Evolutionary conservation across 768 basidiomycete genomes (phyloP), one percentile per base, ranked within the genome.

Genomic region (Leucocoprinus leucothites): DNA sequence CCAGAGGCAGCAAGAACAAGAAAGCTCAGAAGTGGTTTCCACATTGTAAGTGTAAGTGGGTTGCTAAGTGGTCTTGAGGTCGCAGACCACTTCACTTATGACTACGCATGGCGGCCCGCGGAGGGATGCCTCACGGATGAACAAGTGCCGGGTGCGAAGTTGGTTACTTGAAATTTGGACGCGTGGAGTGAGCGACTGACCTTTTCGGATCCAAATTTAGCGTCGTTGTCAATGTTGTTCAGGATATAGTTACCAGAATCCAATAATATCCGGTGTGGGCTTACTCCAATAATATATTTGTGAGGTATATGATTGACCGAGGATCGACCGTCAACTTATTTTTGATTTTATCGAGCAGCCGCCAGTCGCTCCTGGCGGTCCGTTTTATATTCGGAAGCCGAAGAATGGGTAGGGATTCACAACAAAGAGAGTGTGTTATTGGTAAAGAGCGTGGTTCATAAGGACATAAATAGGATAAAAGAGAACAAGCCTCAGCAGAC

Each of bases 11-110:
- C 54, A 7, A 56, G 46, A 3, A 49, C 13, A 26, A 56, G 13
- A 43, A 56, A 47, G 13, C 54, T n/a, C 3, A 48, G 19, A 24
- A 56, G 28, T 34, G 46, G 28, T 28, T 42, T 48, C 54, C 48
- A 36, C 31, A 49, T 48, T 19, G 28, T 53, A n/a, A n/a, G 9
- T 18, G 53, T 47, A 24, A 40, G 14, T 43, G 16, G 13, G 46
- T 42, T 26, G 48, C 26, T 25, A 19, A 22, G 11, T 1, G 14
- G 24, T 13, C 16, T 43, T 7, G 8, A 41, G 25, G 14, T 25
- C 44, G 8, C 3, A 28, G n/a, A 14, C 9, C n/a, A n/a, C 24
- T 24, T 4, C 36, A 2, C 11, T 55, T 56, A 56, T 48, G 48
- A 48, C 9, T 21, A 22, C 19, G 9, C 19, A 8, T 22, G 5